These are phyloP conservation scores for Phytophthora capsici DNA, from an alignment of 352 stramenopile species.

Conservation along the genomic window DNA sequence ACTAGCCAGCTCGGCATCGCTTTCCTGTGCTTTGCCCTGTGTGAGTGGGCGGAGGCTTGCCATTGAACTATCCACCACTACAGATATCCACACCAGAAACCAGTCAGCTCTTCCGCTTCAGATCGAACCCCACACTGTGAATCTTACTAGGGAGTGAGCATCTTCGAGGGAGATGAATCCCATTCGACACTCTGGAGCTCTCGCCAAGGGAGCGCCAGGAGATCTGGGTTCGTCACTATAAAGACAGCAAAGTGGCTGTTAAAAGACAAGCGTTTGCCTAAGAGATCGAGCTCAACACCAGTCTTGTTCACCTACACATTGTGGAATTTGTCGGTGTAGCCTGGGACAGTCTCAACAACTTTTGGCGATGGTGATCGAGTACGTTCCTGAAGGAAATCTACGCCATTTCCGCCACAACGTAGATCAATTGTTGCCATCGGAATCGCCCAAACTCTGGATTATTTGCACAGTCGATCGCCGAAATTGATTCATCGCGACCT, in stretches of 20 bases:
- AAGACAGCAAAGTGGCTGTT: conserved; percentile 42
- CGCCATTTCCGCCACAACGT: conserved; percentile 16
- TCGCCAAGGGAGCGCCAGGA: conserved; percentile 41
- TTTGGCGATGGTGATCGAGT: conserved; percentile 45
- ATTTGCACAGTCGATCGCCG: conserved; percentile 26
- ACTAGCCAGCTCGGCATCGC: too few species aligned
- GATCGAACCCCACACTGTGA: conserved; percentile 14
- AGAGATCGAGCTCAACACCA: conserved; percentile 59
- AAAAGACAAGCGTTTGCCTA: conserved; percentile 50
- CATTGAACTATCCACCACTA: too few species aligned
- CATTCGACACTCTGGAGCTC: conserved; percentile 7
- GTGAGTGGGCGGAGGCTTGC: too few species aligned
- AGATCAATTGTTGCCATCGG: conserved; percentile 47
- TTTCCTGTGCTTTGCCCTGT: too few species aligned
- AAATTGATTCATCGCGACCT: conserved; percentile 38
- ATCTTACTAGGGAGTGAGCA: conserved; percentile 9
- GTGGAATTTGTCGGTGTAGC: conserved; percentile 53
- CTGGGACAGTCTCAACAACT: conserved; percentile 44
- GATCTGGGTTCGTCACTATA: conserved; percentile 56
- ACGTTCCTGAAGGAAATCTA: conserved; percentile 18
- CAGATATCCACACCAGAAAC: background rate
- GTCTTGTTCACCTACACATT: conserved; percentile 55
- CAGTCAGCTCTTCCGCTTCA: background rate
- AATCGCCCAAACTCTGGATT: conserved; percentile 32
- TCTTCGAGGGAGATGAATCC: conserved; percentile 16